Conservation (phyloP, 768 basidiomycete genomes). For the Collybia mongolica region DNA sequence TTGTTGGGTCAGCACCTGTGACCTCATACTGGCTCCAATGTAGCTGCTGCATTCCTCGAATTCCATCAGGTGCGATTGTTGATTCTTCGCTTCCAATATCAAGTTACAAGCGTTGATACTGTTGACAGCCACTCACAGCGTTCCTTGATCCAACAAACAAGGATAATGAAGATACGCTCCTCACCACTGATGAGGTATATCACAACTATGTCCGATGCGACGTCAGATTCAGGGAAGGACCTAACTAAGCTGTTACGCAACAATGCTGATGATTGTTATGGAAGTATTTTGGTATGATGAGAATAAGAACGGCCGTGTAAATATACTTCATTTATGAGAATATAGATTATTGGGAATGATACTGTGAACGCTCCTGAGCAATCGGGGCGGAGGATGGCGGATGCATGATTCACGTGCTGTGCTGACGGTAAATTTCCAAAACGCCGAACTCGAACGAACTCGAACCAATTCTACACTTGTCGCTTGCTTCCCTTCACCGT, state of each 20-base stretch:
- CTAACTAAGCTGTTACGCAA: neutral
- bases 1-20: conserved; percentile 4
- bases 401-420: too few relatives aligned
- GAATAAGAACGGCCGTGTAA: too few relatives aligned
- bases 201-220: conserved; percentile 67
- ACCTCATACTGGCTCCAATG: conserved; percentile 1
- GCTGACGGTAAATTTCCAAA: too few relatives aligned
- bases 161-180: conserved; percentile 59
- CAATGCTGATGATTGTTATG: neutral
- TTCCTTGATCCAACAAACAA: conserved; percentile 61
- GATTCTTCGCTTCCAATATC: conserved; percentile 4
- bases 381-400: too few relatives aligned
- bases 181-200: conserved; percentile 72
- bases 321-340: neutral
- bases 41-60: conserved; percentile 66
- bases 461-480: too few relatives aligned
- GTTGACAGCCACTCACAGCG: conserved; percentile 53
- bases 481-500: too few relatives aligned
- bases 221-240: conserved; percentile 34
- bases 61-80: conserved; percentile 54
- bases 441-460: too few relatives aligned
- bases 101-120: neutral
- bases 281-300: neutral
- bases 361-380: too few relatives aligned
- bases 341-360: neutral